Evolutionary conservation across 306 rosid genomes (phyloP).

Genomic region (Prosopis cineraria): DNA sequence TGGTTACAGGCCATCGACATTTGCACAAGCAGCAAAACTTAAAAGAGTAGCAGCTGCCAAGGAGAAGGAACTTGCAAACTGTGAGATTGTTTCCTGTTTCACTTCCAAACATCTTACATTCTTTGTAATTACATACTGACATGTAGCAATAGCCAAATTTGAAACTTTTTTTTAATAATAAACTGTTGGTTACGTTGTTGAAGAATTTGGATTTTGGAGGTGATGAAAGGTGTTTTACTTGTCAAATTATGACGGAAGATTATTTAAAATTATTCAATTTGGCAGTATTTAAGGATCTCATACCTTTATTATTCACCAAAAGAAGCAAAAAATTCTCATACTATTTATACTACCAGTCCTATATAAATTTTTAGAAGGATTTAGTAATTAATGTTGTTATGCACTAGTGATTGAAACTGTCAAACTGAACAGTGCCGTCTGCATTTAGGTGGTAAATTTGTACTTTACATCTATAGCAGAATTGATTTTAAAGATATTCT

Average conservation of each 20-base stretch:
- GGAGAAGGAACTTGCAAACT: slow-evolving; percentile 84
- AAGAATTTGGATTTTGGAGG: background rate
- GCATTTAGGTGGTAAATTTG: slow-evolving; percentile 13
- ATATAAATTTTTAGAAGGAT: no score
- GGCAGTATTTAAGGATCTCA: background rate
- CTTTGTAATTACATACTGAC: slow-evolving; percentile 26
- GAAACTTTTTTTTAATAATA: slow-evolving; percentile 8
- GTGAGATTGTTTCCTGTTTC: slow-evolving; percentile 52
- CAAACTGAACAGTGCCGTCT: background rate
- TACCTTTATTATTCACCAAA: no score
- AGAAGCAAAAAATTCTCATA: no score
- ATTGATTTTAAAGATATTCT: background rate
- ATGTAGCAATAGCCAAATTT: slow-evolving; percentile 4
- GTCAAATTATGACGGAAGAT: background rate
- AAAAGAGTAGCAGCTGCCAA: slow-evolving; percentile 75
- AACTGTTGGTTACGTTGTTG: background rate
- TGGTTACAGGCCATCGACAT: slow-evolving; percentile 77
- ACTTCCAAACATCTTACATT: slow-evolving; percentile 18
- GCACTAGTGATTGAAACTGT: background rate
- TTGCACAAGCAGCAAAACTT: slow-evolving; percentile 88
- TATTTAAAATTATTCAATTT: background rate
- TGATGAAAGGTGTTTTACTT: background rate
- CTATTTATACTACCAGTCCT: no score
- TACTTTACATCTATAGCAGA: background rate
- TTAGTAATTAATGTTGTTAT: no score